Evolutionary conservation across 2,329 filamentous ascomycete genomes (phyloP).

Genomic region (Neopestalotiopsis rosae): DNA sequence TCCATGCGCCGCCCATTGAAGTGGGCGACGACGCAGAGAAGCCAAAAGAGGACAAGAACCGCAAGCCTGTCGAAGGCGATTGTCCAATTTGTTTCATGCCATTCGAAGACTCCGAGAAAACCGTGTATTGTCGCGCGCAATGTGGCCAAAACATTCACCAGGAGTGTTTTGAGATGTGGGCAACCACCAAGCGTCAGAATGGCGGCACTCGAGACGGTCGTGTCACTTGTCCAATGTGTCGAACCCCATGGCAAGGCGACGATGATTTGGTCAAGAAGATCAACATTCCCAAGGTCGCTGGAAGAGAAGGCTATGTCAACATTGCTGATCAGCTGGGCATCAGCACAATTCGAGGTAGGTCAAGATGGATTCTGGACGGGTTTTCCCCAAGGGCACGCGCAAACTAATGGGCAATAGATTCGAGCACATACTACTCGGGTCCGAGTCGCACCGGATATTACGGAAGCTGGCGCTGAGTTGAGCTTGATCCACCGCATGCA

Average conservation of each 20-base stretch:
- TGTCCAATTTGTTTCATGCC: constrained; percentile 64
- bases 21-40: constrained; percentile 31
- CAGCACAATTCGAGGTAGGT: constrained; percentile 54
- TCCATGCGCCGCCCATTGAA: constrained; percentile 56
- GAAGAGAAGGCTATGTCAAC: constrained; percentile 65
- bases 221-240: constrained; percentile 67
- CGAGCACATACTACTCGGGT: constrained; percentile 32
- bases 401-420: constrained; percentile 26
- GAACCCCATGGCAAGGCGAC: constrained; percentile 60
- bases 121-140: constrained; percentile 57
- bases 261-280: constrained; percentile 49
- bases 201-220: constrained; percentile 28
- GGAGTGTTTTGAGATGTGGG: constrained; percentile 61
- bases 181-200: constrained; percentile 47
- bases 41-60: constrained; percentile 39
- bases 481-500: neutral
- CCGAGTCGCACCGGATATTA: constrained; percentile 15
- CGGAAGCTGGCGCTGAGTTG: neutral
- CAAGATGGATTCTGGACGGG: neutral
- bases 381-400: neutral
- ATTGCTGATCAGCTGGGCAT: constrained; percentile 66
- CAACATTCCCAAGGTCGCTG: constrained; percentile 44
- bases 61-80: constrained; percentile 57
- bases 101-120: constrained; percentile 43
- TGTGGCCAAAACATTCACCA: constrained; percentile 62